Base-by-base conservation (phyloP, 192 early-diverging fungal species). In the Polychytrium aggregatum region DNA sequence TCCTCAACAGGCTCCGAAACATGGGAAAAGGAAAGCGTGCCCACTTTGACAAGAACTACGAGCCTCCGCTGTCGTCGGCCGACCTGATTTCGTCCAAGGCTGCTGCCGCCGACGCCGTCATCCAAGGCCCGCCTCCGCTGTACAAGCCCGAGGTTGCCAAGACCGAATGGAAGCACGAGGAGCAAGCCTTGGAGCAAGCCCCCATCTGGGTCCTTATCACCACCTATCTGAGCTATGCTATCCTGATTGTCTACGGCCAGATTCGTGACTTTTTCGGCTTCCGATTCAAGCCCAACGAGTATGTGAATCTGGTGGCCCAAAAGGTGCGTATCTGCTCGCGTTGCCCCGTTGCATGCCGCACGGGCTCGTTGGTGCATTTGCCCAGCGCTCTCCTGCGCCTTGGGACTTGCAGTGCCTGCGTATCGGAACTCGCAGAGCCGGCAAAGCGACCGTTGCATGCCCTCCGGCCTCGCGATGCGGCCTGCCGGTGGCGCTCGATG, bases 181-280 rank as follows among this genome's bases (percentile, higher is more conserved):
- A 64, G 31, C 57, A 63, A 37, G 37, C 52, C 30, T 52, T 68
- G 48, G 85, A 90, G 44, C 72, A 70, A 11, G 82, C 89, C 42
- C 92, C 92, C 16, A 68, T 84, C 39, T 76, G 81, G 44, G 82
- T 83, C 41, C 79, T 95, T 46, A 77, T 95, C 41, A 87, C 91
- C 8, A 98, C 94, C 48, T 98, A 98, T 63, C 74, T 98, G 34
- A 85, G 82, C 46, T 98, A 87, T 72, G 80, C 94, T 51, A 76
- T 96, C 66, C 75, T 98, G 48, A 92, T 95, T 17, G 62, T 92
- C 50, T 84, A 89, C 66, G 94, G 92, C 17, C 90, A 98, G 55
- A 37, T 91, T 41, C 78, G 88, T 16, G 93, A 97, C 67, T 90
- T 92, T 57, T 82, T 94, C 46, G 88, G 86, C 28, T 84, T 86